Base-by-base conservation (phyloP, 1,284 basidiomycete species). In the Ustilago xerochloae region DNA sequence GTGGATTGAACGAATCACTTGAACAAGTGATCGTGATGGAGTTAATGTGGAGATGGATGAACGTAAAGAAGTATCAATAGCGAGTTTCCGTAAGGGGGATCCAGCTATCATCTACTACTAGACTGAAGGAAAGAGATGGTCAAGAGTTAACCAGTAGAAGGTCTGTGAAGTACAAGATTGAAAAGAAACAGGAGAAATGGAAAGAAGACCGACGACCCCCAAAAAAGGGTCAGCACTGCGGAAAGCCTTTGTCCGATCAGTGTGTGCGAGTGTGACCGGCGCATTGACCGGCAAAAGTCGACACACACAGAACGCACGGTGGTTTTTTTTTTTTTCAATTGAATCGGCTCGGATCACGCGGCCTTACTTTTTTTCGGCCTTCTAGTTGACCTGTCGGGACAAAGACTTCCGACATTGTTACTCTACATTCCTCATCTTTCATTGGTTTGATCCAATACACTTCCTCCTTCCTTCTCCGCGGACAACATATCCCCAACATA, bases 81-180 rank as follows among this genome's bases (percentile, higher is more conserved):
- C 35, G 35, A 60, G 36, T 8, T 39, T 43, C 43, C 41, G 56
- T 15, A n/a, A n/a, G n/a, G 20, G 48, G 33, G 53, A 55, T 47
- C 33, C 45, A 33, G 22, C 58, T 56, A 56, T 51, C 64, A 66
- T 66, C 52, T 66, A 66, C 32, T 16, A 24, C 5, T 6, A 18
- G 41, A n/a, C 15, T 55, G 13, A n/a, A n/a, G n/a, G 10, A 38
- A 39, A 15, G 49, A 36, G 26, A 22, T 28, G 49, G 32, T 38
- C 8, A 9, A 26, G 16, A 16, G 10, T 13, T 16, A 38, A 16
- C n/a, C n/a, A n/a, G n/a, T n/a, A 38, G 15, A 6, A 6, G 18
- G 35, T 43, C 22, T 43, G 22, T 26, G 20, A 10, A 18, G 16
- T 3, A 9, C 12, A 13, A 24, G 7, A 8, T 13, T 20, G 22